These are phyloP conservation scores for Angomonas deanei DNA, from an alignment of 208 protist genomes.

Conservation along the genomic window DNA sequence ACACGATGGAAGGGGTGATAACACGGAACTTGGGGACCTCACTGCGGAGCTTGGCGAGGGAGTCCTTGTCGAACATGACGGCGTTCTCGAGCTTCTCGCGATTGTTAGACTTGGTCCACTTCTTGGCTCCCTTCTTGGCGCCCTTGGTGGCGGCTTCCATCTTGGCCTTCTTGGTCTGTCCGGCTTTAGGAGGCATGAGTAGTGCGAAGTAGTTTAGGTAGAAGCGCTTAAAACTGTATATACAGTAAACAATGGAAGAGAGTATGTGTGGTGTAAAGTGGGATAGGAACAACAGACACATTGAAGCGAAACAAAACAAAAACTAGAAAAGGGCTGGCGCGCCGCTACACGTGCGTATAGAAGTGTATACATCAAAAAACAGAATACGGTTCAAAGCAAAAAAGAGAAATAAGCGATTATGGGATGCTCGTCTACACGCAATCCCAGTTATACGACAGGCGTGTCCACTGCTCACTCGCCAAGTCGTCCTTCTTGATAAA, in stretches of 20 bases:
- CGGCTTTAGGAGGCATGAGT: constrained; percentile 64
- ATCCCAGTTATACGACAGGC: constrained; percentile 16
- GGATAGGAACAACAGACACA: too few species aligned
- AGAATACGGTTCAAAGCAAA: too few species aligned
- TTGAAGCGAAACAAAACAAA: too few species aligned
- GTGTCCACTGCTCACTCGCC: neutral
- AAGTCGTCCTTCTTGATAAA: constrained; percentile 15
- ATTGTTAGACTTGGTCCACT: constrained; percentile 89
- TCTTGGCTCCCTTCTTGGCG: constrained; percentile 88
- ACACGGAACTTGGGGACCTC: constrained; percentile 92
- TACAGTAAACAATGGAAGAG: neutral
- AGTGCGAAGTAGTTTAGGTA: neutral
- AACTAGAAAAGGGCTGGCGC: too few species aligned
- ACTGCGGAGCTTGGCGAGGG: constrained; percentile 71
- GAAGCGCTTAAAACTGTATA: neutral
- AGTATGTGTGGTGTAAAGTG: too few species aligned
- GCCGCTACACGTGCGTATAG: too few species aligned
- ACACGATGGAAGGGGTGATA: constrained; percentile 89
- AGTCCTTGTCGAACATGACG: constrained; percentile 89
- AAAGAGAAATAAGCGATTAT: too few species aligned
- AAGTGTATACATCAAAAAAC: too few species aligned
- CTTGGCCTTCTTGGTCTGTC: constrained; percentile 65
- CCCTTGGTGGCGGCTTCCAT: constrained; percentile 66
- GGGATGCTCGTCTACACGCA: too few species aligned
- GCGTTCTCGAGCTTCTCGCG: constrained; percentile 89